Conservation (phyloP, 1,284 basidiomycete genomes). For the Ceratobasidium sp. region DNA sequence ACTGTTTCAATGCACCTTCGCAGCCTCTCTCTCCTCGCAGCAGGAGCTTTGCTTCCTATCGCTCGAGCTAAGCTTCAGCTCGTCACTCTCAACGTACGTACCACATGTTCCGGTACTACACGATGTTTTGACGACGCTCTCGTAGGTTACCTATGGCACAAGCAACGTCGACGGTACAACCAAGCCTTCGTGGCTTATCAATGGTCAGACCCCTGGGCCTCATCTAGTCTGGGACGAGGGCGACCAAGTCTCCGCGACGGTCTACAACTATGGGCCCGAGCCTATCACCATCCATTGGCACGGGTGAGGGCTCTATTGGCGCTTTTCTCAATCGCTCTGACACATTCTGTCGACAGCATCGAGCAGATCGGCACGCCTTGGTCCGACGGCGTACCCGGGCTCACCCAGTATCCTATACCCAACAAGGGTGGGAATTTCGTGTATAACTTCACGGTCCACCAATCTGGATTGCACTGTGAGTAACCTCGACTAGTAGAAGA, state of each 20-base stretch:
- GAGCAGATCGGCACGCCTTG: conserved; percentile 42
- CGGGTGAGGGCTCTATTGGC: not conserved
- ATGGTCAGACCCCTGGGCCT: conserved; percentile 42
- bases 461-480: conserved; percentile 29
- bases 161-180: conserved; percentile 20
- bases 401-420: conserved; percentile 25
- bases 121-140: not conserved
- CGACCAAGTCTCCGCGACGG: conserved; percentile 36
- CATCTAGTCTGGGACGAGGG: conserved; percentile 38
- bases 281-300: conserved; percentile 17
- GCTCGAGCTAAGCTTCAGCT: not conserved
- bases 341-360: not conserved
- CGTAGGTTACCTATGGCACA: conserved; percentile 29
- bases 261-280: conserved; percentile 36
- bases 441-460: conserved; percentile 25
- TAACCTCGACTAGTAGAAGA: not conserved
- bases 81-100: conserved; percentile 15
- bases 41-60: conserved; percentile 12
- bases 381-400: conserved; percentile 44
- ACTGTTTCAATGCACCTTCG: conserved; percentile 22
- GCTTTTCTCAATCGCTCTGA: not conserved
- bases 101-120: no score
- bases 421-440: not conserved
- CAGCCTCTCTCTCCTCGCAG: conserved; percentile 7
- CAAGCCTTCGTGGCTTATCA: conserved; percentile 32